phyloP scores from a whole-genome alignment of 2,329 filamentous ascomycete genomes.

The Fusarium marasasianum region DNA sequence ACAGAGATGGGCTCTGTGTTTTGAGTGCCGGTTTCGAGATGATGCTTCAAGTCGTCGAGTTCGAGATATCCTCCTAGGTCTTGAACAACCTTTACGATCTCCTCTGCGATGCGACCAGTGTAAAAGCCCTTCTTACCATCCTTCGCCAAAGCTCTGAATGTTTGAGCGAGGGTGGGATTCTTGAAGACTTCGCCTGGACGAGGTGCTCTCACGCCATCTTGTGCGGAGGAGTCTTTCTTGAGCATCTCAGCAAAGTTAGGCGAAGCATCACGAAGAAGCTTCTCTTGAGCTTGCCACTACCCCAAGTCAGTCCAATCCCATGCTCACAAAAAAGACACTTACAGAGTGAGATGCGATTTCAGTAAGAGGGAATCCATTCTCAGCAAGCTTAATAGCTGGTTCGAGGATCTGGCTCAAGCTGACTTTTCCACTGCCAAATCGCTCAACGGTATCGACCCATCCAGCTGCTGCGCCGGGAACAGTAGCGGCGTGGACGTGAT shows the following conservation, averaged over 20 bases:
- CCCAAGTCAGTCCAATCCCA: neutral
- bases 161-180: slow-evolving; percentile 82
- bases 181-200: slow-evolving; percentile 86
- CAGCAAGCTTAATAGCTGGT: slow-evolving; percentile 86
- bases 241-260: slow-evolving; percentile 90
- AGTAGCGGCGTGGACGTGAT: slow-evolving; percentile 82
- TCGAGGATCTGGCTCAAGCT: slow-evolving; percentile 78
- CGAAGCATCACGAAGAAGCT: slow-evolving; percentile 73
- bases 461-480: slow-evolving; percentile 91
- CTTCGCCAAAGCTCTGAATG: slow-evolving; percentile 80
- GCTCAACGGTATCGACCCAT: slow-evolving; percentile 89
- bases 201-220: slow-evolving; percentile 78
- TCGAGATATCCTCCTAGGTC: slow-evolving; percentile 81
- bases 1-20: slow-evolving; percentile 87
- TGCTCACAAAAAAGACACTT: slow-evolving; percentile 46
- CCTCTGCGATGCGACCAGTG: slow-evolving; percentile 81
- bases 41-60: slow-evolving; percentile 81
- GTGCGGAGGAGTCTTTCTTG: slow-evolving; percentile 75
- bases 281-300: slow-evolving; percentile 78
- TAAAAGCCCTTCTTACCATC: slow-evolving; percentile 95
- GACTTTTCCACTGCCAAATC: slow-evolving; percentile 88
- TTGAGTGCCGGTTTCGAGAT: slow-evolving; percentile 75
- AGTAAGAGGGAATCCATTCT: slow-evolving; percentile 89
- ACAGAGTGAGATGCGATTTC: slow-evolving; percentile 78
- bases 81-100: slow-evolving; percentile 79